These are phyloP conservation scores for Neurospora intermedia DNA, from an alignment of 495 filamentous ascomycete species.

Conservation along the genomic window DNA sequence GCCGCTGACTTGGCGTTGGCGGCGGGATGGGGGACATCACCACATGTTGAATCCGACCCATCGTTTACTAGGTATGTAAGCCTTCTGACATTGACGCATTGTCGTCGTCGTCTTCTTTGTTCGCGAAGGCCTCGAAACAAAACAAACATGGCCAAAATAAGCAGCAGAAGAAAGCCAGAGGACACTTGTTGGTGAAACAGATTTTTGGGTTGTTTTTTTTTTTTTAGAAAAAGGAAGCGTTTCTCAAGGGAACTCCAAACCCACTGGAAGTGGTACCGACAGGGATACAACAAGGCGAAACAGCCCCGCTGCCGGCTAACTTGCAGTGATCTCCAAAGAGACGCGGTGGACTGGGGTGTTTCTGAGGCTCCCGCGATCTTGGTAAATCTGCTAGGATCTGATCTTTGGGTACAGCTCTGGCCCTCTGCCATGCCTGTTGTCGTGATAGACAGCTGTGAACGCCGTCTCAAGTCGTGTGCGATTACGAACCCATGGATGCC, in stretches of 20 bases:
- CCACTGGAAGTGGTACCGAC: not conserved
- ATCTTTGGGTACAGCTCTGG: not conserved
- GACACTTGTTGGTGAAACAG: not conserved
- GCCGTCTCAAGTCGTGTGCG: not conserved
- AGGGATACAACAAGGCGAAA: not conserved
- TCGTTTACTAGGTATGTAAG: not conserved
- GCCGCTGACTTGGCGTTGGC: not conserved
- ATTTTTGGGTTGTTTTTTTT: too few species aligned
- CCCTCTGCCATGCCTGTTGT: not conserved
- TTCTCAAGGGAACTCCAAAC: not conserved
- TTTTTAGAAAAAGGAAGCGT: not conserved
- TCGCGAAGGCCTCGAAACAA: not conserved
- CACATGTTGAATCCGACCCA: not conserved
- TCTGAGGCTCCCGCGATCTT: constrained; percentile 1
- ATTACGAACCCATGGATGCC: not conserved
- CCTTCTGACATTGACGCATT: not conserved
- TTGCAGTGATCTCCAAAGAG: constrained; percentile 9
- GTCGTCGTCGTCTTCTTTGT: not conserved
- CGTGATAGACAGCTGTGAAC: not conserved
- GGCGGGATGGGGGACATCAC: not conserved
- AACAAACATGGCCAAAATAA: not conserved
- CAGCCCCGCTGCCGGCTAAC: not conserved
- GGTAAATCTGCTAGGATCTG: not conserved
- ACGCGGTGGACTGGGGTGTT: constrained; percentile 2
- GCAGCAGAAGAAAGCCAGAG: not conserved